Conservation (phyloP, 352 stramenopile genomes). For the Pythium phragmiticola region DNA sequence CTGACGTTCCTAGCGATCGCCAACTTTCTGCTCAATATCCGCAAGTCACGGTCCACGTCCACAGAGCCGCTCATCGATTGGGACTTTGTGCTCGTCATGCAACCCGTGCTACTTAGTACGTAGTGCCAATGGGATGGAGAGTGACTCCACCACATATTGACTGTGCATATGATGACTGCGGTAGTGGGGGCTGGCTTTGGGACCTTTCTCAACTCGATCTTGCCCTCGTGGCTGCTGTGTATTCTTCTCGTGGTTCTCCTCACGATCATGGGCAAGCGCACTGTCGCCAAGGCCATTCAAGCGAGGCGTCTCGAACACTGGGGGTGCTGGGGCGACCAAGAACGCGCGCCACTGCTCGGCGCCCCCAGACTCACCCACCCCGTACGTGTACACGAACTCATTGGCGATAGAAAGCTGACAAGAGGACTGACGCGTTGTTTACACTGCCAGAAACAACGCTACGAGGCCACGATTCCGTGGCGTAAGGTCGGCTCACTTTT, state of each 20-base stretch:
- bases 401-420: too few species aligned
- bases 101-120: conserved; percentile 86
- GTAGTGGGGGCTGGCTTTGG: conserved; percentile 71
- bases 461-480: conserved; percentile 57
- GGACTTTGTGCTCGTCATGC: conserved; percentile 97
- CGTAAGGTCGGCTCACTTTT: conserved; percentile 83
- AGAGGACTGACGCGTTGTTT: background rate
- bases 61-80: conserved; percentile 95
- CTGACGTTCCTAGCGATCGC: conserved; percentile 61
- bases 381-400: background rate
- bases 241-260: conserved; percentile 91
- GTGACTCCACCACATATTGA: background rate
- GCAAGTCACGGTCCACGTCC: conserved; percentile 86
- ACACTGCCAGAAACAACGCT: conserved; percentile 20
- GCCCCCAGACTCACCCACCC: conserved; percentile 7
- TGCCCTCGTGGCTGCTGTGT: conserved; percentile 88
- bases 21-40: conserved; percentile 91
- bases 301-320: conserved; percentile 87
- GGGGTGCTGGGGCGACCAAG: conserved; percentile 27
- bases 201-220: conserved; percentile 90
- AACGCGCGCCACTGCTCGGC: conserved; percentile 33
- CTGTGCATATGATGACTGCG: background rate
- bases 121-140: background rate
- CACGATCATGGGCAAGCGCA: conserved; percentile 82
- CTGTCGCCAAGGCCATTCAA: conserved; percentile 86